phyloP scores from a whole-genome alignment of 2,329 filamentous ascomycete species.

The Pseudogymnoascus sp. region DNA sequence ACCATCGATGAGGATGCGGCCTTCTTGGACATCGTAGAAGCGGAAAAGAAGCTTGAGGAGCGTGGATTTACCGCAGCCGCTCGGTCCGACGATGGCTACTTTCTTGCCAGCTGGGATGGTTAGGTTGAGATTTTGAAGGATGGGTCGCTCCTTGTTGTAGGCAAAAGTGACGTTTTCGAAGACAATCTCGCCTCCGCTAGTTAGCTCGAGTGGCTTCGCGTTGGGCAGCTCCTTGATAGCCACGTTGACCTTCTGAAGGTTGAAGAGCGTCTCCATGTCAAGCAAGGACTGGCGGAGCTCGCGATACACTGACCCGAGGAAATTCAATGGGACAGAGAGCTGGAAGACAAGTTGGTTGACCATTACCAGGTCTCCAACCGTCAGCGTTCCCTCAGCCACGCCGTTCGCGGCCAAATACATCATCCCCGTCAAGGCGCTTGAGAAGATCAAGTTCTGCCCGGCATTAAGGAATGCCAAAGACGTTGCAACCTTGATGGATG shows the following conservation, averaged over 20 bases:
- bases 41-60: conserved; percentile 85
- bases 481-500: conserved; percentile 93
- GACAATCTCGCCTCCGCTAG: conserved; percentile 74
- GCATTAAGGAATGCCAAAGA: conserved; percentile 88
- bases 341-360: conserved; percentile 99
- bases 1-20: conserved; percentile 82
- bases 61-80: conserved; percentile 93
- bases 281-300: conserved; percentile 89
- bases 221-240: conserved; percentile 68
- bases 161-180: conserved; percentile 96
- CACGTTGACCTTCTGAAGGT: conserved; percentile 91
- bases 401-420: conserved; percentile 95
- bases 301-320: conserved; percentile 94
- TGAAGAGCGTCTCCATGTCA: conserved; percentile 98
- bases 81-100: conserved; percentile 88
- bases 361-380: conserved; percentile 95
- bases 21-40: conserved; percentile 81
- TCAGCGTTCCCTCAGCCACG: conserved; percentile 70
- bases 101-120: conserved; percentile 95
- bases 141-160: conserved; percentile 79
- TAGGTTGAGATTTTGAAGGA: conserved; percentile 73
- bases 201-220: conserved; percentile 64
- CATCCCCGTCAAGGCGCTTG: conserved; percentile 85
- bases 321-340: conserved; percentile 92
- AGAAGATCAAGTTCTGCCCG: conserved; percentile 96